Base-by-base conservation (phyloP, 371 early-diverging fungal genomes). In the Gilbertella persicaria region DNA sequence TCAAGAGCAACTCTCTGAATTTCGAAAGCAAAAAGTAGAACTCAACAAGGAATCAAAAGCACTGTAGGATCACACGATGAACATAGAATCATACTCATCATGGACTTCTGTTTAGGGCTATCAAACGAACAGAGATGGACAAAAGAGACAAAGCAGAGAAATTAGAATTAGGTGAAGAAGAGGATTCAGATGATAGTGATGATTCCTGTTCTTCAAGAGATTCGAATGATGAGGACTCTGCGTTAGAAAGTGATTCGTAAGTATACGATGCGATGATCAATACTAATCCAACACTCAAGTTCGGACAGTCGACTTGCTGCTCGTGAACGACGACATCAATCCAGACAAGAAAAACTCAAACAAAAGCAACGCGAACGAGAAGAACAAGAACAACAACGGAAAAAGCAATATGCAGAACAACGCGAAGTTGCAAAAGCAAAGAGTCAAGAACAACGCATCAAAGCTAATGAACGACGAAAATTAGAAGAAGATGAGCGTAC, bases 1-100 rank as follows among this genome's bases (percentile, higher is more conserved):
- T 44, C 73, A 80, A 24, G 82, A 86, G 33, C 66, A 75, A 10
- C 50, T 79, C n/a, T 69, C 77, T 5, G 80, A 70, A 30, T 68
- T 85, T 19, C 69, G 81, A 41, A 74, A 75, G 41, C 87, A 89
- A 61, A 79, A 81, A 37, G 58, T 84, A 3, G 90, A 89, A 35
- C 45, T 87, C 28, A 86, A 84, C 62, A 84, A 82, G 60, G 88
- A 89, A 46, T 60, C 69, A 36, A 84, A 82, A 48, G 66, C 56
- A 39, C 25, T 79, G 55, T 69, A 63, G 59, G 73, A 66, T 21
- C 3, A 5, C 3, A 20, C 7, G 1, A 23, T 0, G n/a, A 16
- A 20, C 23, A 50, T 14, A 13, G 8, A 25, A 4, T 29, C 19
- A 19, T 29, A 20, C 17, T 70, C 64, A 30, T 39, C 47, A 24